phyloP scores from a whole-genome alignment of 768 basidiomycete species.

The Lactarius hatsudake region DNA sequence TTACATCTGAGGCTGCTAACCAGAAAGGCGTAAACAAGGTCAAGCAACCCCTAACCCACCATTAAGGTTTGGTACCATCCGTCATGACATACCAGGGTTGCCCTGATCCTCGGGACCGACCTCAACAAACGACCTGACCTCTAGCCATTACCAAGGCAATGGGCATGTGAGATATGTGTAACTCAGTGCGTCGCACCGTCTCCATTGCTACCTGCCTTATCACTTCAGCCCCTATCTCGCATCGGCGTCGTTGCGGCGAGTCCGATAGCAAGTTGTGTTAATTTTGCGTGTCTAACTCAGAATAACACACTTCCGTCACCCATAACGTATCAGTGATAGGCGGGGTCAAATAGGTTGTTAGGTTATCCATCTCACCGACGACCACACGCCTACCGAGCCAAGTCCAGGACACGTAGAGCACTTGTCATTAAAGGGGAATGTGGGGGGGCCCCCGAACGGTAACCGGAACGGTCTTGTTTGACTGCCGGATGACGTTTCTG shows the following conservation, averaged over 20 bases:
- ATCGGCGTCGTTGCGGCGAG: not conserved
- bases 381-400: no score
- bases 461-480: not conserved
- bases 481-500: not conserved
- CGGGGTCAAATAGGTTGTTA: not conserved
- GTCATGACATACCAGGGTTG: no score
- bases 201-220: not conserved
- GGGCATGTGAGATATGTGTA: not conserved
- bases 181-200: not conserved
- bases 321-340: not conserved
- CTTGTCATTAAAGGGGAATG: not conserved
- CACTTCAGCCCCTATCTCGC: not conserved
- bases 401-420: not conserved
- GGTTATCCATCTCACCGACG: not conserved
- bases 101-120: no score
- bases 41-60: not conserved
- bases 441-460: not conserved
- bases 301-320: not conserved
- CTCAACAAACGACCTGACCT: not conserved
- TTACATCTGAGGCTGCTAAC: no score
- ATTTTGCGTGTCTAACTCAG: not conserved
- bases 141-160: slow-evolving; percentile 13
- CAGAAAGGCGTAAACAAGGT: no score
- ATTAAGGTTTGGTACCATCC: not conserved
- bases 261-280: not conserved